Conservation (phyloP, 1,284 basidiomycete genomes). For the Cutaneotrichosporon sp. region DNA sequence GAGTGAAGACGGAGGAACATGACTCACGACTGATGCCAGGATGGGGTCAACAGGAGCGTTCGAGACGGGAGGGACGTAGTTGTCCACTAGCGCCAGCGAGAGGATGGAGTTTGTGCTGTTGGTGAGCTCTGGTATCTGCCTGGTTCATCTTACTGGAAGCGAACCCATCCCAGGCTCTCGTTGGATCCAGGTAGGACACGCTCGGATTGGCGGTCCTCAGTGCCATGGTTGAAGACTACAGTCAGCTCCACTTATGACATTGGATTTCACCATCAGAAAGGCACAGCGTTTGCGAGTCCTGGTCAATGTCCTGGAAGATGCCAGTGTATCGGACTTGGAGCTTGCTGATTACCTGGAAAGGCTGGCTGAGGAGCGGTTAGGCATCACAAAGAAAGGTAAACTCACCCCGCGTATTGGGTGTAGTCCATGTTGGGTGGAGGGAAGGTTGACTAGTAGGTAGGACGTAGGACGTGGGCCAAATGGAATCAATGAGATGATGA, state of each 20-base stretch:
- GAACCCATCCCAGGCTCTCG: conserved; percentile 56
- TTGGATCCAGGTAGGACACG: conserved; percentile 38
- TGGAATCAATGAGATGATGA: background rate
- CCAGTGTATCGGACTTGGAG: conserved; percentile 49
- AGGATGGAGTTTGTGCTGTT: conserved; percentile 50
- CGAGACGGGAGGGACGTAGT: conserved; percentile 41
- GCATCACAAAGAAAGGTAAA: background rate
- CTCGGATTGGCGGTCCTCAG: conserved; percentile 44
- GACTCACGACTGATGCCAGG: conserved; percentile 49
- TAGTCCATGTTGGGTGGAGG: conserved; percentile 37
- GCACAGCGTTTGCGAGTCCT: conserved; percentile 49
- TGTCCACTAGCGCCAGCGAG: conserved; percentile 44
- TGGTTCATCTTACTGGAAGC: conserved; percentile 70
- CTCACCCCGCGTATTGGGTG: conserved; percentile 43
- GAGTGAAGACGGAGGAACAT: background rate
- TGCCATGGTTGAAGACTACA: conserved; percentile 49
- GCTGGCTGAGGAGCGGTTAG: conserved; percentile 33
- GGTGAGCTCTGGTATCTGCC: background rate
- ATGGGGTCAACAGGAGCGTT: conserved; percentile 41
- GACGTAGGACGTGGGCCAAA: background rate
- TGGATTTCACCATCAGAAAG: conserved; percentile 40
- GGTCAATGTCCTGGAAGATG: conserved; percentile 49
- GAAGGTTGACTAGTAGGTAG: background rate
- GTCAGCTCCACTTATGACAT: background rate
- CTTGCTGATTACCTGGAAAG: conserved; percentile 51